Conservation (phyloP, 73 alveolate species). For the Tetrahymena borealis region DNA sequence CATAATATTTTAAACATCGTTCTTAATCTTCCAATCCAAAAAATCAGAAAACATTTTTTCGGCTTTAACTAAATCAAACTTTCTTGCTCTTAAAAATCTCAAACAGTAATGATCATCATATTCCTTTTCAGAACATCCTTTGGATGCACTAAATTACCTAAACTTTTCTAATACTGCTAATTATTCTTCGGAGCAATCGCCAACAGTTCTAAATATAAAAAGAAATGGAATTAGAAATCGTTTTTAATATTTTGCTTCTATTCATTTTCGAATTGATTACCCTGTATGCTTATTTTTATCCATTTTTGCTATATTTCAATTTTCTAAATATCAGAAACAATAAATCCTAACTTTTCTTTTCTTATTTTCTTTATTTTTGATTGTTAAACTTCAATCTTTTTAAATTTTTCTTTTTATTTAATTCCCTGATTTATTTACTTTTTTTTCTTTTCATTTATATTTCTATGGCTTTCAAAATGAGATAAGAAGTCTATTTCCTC, state of each 20-base stretch:
- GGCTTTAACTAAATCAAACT: constrained; percentile 59
- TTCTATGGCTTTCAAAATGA: not conserved
- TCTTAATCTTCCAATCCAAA: constrained; percentile 57
- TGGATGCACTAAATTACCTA: not conserved
- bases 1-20: constrained; percentile 45
- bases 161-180: not conserved
- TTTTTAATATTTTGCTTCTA: not conserved
- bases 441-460: not conserved
- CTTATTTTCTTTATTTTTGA: not conserved
- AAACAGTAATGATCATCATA: constrained; percentile 74
- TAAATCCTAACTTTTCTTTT: not conserved
- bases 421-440: not conserved
- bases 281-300: not conserved
- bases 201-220: not conserved
- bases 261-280: not conserved
- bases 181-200: not conserved
- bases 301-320: not conserved
- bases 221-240: not conserved
- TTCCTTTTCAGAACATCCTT: not conserved
- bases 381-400: not conserved
- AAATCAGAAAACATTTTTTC: constrained; percentile 57
- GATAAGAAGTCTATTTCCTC: too few relatives aligned
- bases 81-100: constrained; percentile 85
- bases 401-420: not conserved
- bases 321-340: not conserved